Evolutionary conservation across 148 eudicot genomes (phyloP), one percentile per base, ranked within the genome.

Genomic region (Agrostemma githago): DNA sequence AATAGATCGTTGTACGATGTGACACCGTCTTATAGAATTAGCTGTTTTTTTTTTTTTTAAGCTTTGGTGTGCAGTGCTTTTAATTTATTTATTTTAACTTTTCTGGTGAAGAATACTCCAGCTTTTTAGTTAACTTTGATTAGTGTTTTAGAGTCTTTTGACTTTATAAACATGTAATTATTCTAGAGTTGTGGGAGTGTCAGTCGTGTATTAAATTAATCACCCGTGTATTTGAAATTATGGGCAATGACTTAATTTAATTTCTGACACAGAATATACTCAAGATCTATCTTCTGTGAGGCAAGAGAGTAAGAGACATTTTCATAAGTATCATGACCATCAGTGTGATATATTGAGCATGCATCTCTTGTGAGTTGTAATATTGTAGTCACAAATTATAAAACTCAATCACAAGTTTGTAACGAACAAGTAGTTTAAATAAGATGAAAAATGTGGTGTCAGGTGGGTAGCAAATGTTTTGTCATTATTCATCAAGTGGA

Each of bases 201-300:
- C 34, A 65, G 42, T 38, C 43, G 62, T 1, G 57, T 68, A 48
- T 9, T 4, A 2, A 19, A n/a, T 16, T 48, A 54, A 72, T 65
- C 21, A 11, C 53, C 39, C 56, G 26, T 42, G 51, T 46, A 72
- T 12, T 16, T 8, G 54, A 37, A 42, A 67, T 65, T 19, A 0
- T 26, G 43, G 17, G 37, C 6, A 4, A 51, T 17, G 21, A 61
- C 41, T 10, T 21, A 68, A 73, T 46, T 26, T 1, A 26, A 7
- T 37, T n/a, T 68, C 81, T 73, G 81, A 79, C 74, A 51, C 39
- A 72, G 75, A 72, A 78, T 78, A 78, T 78, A 78, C 80, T 65
- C 72, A 62, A 39, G 37, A 62, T 63, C 51, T 26, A 46, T 46
- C 44, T 14, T 16, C 8, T 51, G 3, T 2, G 56, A 1, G 56